A percentile compares a stretch with the other conserved stretches of the same genome.
phyloP scores from a whole-genome alignment of 2,329 filamentous ascomycete species.

The Colletotrichum costaricense region DNA sequence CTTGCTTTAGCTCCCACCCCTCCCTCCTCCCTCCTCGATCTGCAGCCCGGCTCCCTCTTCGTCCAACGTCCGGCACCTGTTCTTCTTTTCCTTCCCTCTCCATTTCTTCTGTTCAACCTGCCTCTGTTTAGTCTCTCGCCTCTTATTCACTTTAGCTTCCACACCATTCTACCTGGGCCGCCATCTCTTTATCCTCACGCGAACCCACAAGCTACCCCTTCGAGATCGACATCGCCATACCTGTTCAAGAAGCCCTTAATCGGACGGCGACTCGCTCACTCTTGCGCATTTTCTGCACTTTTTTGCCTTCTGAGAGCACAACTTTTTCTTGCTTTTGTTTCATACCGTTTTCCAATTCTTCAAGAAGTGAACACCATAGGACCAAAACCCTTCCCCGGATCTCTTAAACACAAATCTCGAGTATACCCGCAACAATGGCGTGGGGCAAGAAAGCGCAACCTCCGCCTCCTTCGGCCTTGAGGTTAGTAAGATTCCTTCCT shows the following conservation, averaged over 20 bases:
- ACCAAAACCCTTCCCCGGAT: not conserved
- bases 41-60: not conserved
- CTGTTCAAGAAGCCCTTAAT: not conserved
- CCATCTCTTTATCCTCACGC: not conserved
- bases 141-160: not conserved
- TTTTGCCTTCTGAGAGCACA: not conserved
- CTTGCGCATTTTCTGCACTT: not conserved
- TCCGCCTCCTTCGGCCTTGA: slow-evolving; percentile 24
- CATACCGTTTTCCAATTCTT: not conserved
- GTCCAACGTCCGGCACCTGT: not conserved
- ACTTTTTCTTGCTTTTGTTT: not conserved
- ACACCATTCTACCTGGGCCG: not conserved
- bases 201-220: not conserved
- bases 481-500: slow-evolving; percentile 7
- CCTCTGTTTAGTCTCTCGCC: not conserved
- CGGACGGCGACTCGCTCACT: not conserved
- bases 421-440: slow-evolving; percentile 19
- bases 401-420: not conserved
- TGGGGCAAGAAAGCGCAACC: slow-evolving; percentile 32
- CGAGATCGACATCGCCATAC: not conserved
- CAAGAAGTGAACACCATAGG: not conserved
- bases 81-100: not conserved
- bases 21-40: not conserved
- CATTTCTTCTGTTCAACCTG: not conserved
- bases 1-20: slow-evolving; percentile 13